Evolutionary conservation across 1,284 basidiomycete genomes (phyloP).

Genomic region (Limonomyces culmigenus): DNA sequence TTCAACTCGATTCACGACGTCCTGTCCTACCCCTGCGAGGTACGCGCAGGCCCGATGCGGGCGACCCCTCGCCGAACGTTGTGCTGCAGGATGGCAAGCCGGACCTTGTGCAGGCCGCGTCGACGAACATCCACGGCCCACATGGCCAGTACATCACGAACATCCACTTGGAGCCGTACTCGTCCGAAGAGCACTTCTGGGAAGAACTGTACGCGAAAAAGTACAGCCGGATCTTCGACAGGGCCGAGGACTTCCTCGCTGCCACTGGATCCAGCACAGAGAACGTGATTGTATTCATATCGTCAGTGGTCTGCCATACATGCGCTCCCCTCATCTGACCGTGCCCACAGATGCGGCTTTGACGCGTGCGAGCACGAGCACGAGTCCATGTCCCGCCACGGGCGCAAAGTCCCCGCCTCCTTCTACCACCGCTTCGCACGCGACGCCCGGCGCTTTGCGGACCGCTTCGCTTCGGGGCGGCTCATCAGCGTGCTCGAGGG

Average conservation of each 20-base stretch:
- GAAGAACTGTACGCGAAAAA: conserved; percentile 48
- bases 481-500: conserved; percentile 86
- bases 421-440: conserved; percentile 80
- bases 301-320: conserved; percentile 28
- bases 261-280: conserved; percentile 46
- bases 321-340: background rate
- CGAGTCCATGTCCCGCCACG: conserved; percentile 82
- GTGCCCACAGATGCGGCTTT: conserved; percentile 55
- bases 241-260: conserved; percentile 59
- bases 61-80: background rate
- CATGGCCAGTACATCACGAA: conserved; percentile 90
- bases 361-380: conserved; percentile 91
- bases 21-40: conserved; percentile 85
- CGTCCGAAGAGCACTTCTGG: conserved; percentile 65
- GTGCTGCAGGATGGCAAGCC: conserved; percentile 60
- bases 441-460: conserved; percentile 56
- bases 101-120: conserved; percentile 71
- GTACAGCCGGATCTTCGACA: conserved; percentile 56
- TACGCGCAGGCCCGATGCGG: conserved; percentile 13
- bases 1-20: conserved; percentile 89
- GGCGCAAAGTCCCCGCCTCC: conserved; percentile 73
- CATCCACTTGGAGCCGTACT: conserved; percentile 73
- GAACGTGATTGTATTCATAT: conserved; percentile 76
- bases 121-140: conserved; percentile 59
- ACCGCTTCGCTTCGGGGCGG: conserved; percentile 49